Base-by-base conservation (phyloP, 805 yeast genomes). In the Candida sithepensis region DNA sequence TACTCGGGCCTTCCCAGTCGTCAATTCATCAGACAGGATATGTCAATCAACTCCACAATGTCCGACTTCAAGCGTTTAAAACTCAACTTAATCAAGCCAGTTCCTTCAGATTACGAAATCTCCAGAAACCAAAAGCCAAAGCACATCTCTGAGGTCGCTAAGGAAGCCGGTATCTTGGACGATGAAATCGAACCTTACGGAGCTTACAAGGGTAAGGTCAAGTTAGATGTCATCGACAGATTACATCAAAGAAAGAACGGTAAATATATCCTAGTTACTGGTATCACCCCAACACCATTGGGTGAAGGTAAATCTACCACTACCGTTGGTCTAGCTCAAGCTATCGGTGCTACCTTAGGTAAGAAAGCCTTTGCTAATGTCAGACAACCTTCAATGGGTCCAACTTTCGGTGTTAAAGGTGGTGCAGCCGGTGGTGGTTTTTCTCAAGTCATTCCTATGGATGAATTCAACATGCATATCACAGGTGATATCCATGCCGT, bases 381-480 rank as follows among this genome's bases (percentile, higher is more conserved):
- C 44, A 86, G 99, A 68, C 99, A 92, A 68, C 98, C 98, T 24
- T 86, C 96, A 9, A 89, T 92, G 97, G 98, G 98, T 36, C 99
- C 99, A 44, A 92, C 98, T 18, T 92, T 92, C 61, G 99, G 99
- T 67, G 90, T 92, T 60, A 92, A 92, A 72, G 99, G 99, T 63
- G 98, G 98, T 68, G 99, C 99, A 48, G 98, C 98, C 18, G 99
- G 99, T 59, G 99, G 98, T 65, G 98, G 98, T 42, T 92, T 90
- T 69, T 79, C 98, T 2, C 98, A 92, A 71, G 98, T 92, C 41
- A 91, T 92, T 59, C 98, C 98, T 44, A 92, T 92, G 97, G 99
- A 92, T 69, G 97, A 92, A 71, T 92, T 92, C 76, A 92, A 94
- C 73, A 81, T 94, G 88, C 98, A 92, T 67, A 76, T 92, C 56